A percentile compares a stretch with the other conserved stretches of the same genome.
Conservation (phyloP, 306 rosid species). For the Ziziphus jujuba region DNA sequence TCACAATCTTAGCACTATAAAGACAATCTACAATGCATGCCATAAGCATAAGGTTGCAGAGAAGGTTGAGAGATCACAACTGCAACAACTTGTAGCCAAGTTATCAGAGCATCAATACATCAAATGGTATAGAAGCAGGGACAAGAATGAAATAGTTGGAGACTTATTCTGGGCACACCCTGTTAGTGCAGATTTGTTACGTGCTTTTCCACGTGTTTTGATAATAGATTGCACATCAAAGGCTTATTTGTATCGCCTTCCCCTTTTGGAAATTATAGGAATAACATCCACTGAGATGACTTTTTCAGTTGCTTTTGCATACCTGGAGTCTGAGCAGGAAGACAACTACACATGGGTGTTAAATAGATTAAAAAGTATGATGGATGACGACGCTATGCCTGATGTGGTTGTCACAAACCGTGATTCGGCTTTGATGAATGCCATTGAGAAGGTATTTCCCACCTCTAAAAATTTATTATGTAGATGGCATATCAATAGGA, state of each 20-base stretch:
- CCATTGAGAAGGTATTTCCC: neutral
- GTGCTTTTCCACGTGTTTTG: neutral
- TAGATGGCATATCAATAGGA: neutral
- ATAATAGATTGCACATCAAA: neutral
- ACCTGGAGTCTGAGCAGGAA: neutral
- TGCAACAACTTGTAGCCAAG: conserved; percentile 29
- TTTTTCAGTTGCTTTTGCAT: neutral
- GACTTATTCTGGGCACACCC: conserved; percentile 26
- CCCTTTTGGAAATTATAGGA: conserved; percentile 6
- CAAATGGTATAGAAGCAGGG: conserved; percentile 17
- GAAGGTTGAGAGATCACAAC: conserved; percentile 19
- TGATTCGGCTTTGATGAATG: neutral
- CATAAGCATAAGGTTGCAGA: conserved; percentile 27
- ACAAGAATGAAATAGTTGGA: neutral
- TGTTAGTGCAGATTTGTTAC: neutral
- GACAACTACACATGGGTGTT: neutral
- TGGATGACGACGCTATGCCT: neutral
- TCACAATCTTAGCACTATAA: conserved; percentile 26
- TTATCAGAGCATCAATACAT: conserved; percentile 13
- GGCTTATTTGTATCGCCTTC: neutral
- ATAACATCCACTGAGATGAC: neutral
- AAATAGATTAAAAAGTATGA: neutral
- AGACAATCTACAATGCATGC: conserved; percentile 34
- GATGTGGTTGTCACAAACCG: neutral
- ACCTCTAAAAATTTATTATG: neutral